These are phyloP conservation scores for Daldinia bambusicola DNA, from an alignment of 495 filamentous ascomycete species.

Conservation along the genomic window DNA sequence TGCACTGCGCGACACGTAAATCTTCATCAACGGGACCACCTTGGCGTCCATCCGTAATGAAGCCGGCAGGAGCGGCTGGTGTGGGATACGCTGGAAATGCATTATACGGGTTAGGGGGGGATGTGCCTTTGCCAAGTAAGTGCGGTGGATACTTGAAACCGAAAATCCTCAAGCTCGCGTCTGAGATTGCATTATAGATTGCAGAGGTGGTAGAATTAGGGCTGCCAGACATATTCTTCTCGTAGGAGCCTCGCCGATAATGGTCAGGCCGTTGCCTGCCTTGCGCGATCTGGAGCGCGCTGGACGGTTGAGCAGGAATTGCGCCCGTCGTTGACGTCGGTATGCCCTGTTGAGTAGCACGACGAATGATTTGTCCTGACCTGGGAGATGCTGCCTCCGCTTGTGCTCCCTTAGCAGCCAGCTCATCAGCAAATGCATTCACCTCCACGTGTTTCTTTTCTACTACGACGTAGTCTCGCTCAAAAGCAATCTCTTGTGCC, in stretches of 20 bases:
- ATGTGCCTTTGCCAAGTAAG: constrained; percentile 72
- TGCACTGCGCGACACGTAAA: constrained; percentile 74
- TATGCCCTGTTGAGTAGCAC: constrained; percentile 71
- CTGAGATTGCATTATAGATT: constrained; percentile 92
- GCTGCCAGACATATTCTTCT: constrained; percentile 78
- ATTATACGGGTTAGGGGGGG: constrained; percentile 80
- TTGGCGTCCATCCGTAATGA: constrained; percentile 75
- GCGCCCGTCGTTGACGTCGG: constrained; percentile 68
- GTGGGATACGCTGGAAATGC: constrained; percentile 87
- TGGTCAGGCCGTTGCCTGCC: constrained; percentile 68
- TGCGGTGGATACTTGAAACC: constrained; percentile 76
- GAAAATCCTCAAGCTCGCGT: constrained; percentile 87
- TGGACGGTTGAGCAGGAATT: constrained; percentile 63
- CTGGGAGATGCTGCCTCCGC: constrained; percentile 60
- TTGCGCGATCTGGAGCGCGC: constrained; percentile 74
- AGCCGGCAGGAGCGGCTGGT: constrained; percentile 59
- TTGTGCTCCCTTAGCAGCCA: constrained; percentile 79
- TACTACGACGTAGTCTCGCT: constrained; percentile 93
- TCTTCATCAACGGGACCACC: constrained; percentile 80
- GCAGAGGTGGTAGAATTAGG: constrained; percentile 85
- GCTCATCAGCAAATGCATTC: constrained; percentile 95
- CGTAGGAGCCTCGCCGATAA: constrained; percentile 77
- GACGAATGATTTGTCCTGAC: constrained; percentile 59
- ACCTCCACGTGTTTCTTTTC: constrained; percentile 96
- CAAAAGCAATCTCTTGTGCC: constrained; percentile 87